phyloP scores from a whole-genome alignment of 163 green algal genomes.

The Trebouxiophyceae sp. region DNA sequence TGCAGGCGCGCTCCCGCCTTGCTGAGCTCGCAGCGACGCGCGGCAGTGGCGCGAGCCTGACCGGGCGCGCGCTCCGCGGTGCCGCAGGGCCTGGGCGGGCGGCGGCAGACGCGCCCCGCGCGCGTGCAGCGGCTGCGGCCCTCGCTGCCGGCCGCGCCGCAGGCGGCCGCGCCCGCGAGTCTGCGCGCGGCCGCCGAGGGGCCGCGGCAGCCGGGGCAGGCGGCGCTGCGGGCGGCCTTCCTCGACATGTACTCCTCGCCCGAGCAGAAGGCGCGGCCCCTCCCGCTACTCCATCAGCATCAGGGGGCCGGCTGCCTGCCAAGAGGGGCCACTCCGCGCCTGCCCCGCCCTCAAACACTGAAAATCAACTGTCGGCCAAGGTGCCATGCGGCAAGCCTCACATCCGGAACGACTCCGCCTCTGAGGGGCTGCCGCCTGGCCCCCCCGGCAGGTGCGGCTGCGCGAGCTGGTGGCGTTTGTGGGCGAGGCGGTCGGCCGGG shows the following conservation, averaged over 20 bases:
- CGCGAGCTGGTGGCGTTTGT: conserved; percentile 41
- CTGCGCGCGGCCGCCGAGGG: not conserved
- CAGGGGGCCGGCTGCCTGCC: not conserved
- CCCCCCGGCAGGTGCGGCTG: conserved; percentile 32
- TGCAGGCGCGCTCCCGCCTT: conserved; percentile 1
- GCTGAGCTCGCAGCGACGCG: too few species aligned
- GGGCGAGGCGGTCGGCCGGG: conserved; percentile 17
- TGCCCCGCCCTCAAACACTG: not conserved
- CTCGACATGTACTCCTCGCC: conserved; percentile 34
- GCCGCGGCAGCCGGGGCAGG: conserved; percentile 5
- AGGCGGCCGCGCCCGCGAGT: conserved; percentile 2
- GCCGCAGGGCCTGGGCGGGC: too few species aligned
- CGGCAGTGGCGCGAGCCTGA: too few species aligned
- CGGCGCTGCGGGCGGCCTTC: conserved; percentile 34
- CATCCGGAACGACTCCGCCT: not conserved
- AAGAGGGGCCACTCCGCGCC: too few species aligned
- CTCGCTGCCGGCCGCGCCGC: not conserved
- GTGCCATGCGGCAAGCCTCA: not conserved
- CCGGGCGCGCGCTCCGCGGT: too few species aligned
- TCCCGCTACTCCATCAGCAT: not conserved
- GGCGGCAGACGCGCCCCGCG: not conserved
- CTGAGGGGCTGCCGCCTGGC: not conserved
- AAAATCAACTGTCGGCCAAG: not conserved
- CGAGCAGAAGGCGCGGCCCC: conserved; percentile 13
- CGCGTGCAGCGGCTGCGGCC: not conserved